Conservation (phyloP, 1,139 yeast genomes). For the Zygosaccharomyces sapae region DNA sequence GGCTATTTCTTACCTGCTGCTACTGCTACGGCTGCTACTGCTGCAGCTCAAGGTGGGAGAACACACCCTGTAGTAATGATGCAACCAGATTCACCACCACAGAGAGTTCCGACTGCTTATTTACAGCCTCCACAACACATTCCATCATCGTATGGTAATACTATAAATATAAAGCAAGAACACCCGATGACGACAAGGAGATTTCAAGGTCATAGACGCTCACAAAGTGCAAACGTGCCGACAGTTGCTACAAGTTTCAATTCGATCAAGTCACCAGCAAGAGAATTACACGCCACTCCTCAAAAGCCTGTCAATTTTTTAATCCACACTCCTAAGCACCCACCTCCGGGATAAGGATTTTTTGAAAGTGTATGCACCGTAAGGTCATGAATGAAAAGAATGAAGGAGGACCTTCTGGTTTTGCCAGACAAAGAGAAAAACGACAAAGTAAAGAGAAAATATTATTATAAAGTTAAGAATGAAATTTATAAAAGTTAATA, state of each 20-base stretch:
- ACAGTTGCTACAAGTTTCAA: neutral
- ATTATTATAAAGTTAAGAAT: too few species aligned
- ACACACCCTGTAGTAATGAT: slow-evolving; percentile 10
- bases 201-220: slow-evolving; percentile 25
- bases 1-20: slow-evolving; percentile 7
- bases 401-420: too few species aligned
- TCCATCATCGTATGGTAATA: slow-evolving; percentile 8
- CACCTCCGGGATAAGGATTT: slow-evolving; percentile 24
- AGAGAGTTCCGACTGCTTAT: slow-evolving; percentile 6
- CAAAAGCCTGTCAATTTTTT: slow-evolving; percentile 30
- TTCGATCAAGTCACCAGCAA: slow-evolving; percentile 18
- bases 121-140: slow-evolving; percentile 14
- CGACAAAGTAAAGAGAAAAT: too few species aligned
- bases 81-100: slow-evolving; percentile 13
- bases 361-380: too few species aligned
- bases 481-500: too few species aligned
- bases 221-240: slow-evolving; percentile 30
- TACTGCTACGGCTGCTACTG: neutral
- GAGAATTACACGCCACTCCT: slow-evolving; percentile 16
- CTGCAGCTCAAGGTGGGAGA: slow-evolving; percentile 5
- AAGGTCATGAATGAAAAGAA: too few species aligned
- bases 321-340: slow-evolving; percentile 33
- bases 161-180: slow-evolving; percentile 6
- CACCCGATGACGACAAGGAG: slow-evolving; percentile 6
- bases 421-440: too few species aligned